phyloP scores from a whole-genome alignment of 352 stramenopile genomes.

The Pythium insidiosum region DNA sequence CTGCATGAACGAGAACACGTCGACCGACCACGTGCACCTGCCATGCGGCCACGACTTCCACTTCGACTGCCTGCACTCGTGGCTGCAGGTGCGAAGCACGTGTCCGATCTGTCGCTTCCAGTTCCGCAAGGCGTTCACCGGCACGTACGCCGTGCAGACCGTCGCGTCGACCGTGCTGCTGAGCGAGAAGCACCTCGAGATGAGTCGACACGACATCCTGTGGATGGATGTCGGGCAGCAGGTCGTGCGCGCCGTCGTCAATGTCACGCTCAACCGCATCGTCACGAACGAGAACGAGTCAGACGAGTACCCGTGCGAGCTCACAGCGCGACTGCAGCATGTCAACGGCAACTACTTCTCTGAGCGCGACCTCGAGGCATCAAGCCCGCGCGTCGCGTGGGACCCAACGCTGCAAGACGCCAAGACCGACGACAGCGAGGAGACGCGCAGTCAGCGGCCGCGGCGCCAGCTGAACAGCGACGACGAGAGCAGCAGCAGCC shows the following conservation, averaged over 20 bases:
- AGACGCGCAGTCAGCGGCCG: no score
- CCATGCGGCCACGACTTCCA: slow-evolving; percentile 91
- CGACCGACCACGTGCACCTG: slow-evolving; percentile 42
- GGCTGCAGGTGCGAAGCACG: no score
- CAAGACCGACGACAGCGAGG: no score
- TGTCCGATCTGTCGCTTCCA: slow-evolving; percentile 91
- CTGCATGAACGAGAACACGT: slow-evolving; percentile 71
- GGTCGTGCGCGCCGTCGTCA: slow-evolving; percentile 33
- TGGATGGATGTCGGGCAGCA: slow-evolving; percentile 20
- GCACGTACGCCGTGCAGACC: slow-evolving; percentile 37
- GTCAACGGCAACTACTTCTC: slow-evolving; percentile 16
- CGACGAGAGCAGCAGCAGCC: no score
- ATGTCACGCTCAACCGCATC: slow-evolving; percentile 36
- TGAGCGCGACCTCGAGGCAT: slow-evolving; percentile 19
- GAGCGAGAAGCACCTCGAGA: slow-evolving; percentile 9
- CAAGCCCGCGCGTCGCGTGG: no score
- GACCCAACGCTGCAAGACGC: no score
- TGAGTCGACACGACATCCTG: slow-evolving; percentile 17
- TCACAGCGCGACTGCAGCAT: slow-evolving; percentile 29
- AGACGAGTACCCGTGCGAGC: slow-evolving; percentile 40
- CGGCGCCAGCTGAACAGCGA: no score
- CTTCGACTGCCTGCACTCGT: slow-evolving; percentile 85
- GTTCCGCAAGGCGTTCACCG: slow-evolving; percentile 50
- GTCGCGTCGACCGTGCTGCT: slow-evolving; percentile 38
- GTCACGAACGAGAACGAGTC: slow-evolving; percentile 26